These are phyloP conservation scores for Gossypium trilobum DNA, from an alignment of 441 rosid species.

Conservation along the genomic window DNA sequence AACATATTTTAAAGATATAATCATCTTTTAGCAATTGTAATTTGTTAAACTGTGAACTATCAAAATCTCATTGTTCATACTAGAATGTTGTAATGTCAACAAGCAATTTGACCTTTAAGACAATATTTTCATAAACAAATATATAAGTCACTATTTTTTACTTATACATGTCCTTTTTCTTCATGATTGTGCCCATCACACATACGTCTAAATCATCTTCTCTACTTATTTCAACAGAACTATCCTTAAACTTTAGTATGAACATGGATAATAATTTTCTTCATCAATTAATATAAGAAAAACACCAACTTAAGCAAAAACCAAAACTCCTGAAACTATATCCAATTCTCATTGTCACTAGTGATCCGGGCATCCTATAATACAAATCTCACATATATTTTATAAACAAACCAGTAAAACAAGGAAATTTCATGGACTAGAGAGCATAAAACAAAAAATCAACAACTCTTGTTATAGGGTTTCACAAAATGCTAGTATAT, in stretches of 20 bases:
- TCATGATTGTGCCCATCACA: not conserved
- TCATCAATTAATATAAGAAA: not conserved
- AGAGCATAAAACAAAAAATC: not conserved
- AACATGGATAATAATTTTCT: not conserved
- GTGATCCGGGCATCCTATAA: not conserved
- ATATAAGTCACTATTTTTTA: not conserved
- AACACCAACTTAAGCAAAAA: conserved; percentile 2
- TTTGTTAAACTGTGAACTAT: not conserved
- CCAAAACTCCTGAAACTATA: not conserved
- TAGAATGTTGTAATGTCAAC: not conserved
- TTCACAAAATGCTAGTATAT: not conserved
- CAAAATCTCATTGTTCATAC: not conserved
- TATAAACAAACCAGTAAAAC: not conserved
- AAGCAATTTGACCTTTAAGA: not conserved
- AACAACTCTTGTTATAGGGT: not conserved
- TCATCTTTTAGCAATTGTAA: not conserved
- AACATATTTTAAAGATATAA: not conserved
- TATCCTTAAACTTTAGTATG: not conserved
- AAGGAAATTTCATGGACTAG: not conserved
- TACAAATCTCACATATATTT: not conserved
- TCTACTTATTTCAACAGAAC: not conserved
- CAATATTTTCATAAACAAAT: not conserved
- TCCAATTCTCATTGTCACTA: not conserved
- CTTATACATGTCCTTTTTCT: not conserved
- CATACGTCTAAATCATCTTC: not conserved